Base-by-base conservation (phyloP, 106 monocot genomes). In the Acorus gramineus region DNA sequence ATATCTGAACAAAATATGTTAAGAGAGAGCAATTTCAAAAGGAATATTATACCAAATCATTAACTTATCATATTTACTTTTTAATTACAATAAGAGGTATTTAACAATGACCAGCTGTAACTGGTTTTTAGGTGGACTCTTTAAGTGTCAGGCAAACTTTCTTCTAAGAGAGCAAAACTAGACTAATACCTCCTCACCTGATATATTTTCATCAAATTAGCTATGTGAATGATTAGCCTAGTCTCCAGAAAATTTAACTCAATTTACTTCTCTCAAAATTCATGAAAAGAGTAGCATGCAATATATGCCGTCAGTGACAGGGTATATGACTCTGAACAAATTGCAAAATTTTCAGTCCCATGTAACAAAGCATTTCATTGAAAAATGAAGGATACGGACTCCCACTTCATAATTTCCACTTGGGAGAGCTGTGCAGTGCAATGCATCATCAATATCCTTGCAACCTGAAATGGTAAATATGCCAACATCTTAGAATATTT, bases 331-430 rank as follows among this genome's bases (percentile, higher is more conserved):
- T 42, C 6, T 3, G 46, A 3, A 48, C 56, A 56, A 10, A 57
- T 28, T 28, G 28, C 0, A 28, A 28, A 28, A 28, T 0, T 28
- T 28, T 28, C 28, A 28, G 1, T 28, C 28, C 28, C 28, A 28
- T 28, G 28, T 28, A 28, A 28, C 28, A 28, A 28, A 28, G 28
- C 28, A 28, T 28, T 28, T 28, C 28, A 28, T 28, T 28, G 61
- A 53, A 46, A 46, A 64, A 13, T 46, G 28, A 57, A 81, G 98
- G 98, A 99, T 99, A 99, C 92, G 98, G 69, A 99, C 98, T 92
- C 98, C 98, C 12, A 99, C 88, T 99, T 99, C 98, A 77, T 83
- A 99, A 66, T 92, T 92, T 64, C 98, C 98, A 76, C 82, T 85
- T 58, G 85, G 72, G 80, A 89, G 83, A 53, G 60, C 14, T 55